Conservation (phyloP, 805 yeast genomes). For the Candida manassasensis region DNA sequence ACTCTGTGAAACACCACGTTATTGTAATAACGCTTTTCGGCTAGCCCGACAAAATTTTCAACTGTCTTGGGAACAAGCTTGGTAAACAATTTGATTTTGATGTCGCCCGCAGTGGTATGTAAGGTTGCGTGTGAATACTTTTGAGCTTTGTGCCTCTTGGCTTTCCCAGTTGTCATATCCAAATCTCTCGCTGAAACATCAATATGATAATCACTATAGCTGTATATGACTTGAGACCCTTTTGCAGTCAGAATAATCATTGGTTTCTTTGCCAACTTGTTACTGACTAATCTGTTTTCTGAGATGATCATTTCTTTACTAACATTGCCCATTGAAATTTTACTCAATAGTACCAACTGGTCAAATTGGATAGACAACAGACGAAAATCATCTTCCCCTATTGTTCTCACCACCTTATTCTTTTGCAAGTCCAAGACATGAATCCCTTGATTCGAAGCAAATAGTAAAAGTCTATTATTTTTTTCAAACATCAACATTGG, state of each 20-base stretch:
- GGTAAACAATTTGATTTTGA: conserved; percentile 29
- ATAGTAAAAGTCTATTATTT: conserved; percentile 9
- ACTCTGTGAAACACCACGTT: conserved; percentile 25
- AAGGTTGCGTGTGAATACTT: conserved; percentile 9
- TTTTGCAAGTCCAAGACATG: conserved; percentile 9
- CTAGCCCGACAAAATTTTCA: conserved; percentile 35
- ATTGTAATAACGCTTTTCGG: conserved; percentile 36
- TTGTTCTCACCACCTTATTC: conserved; percentile 6
- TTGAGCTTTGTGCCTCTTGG: background rate
- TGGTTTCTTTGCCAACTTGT: conserved; percentile 11
- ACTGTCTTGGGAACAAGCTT: conserved; percentile 37
- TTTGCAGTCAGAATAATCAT: conserved; percentile 12
- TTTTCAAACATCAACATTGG: conserved; percentile 6
- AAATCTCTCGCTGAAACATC: conserved; percentile 8
- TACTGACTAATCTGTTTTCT: conserved; percentile 13
- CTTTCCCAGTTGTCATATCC: conserved; percentile 4
- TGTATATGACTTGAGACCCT: conserved; percentile 10
- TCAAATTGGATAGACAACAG: conserved; percentile 6
- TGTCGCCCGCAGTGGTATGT: conserved; percentile 42
- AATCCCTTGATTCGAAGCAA: conserved; percentile 10
- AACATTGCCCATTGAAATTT: conserved; percentile 8
- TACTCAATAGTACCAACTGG: conserved; percentile 11
- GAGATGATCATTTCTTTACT: conserved; percentile 14
- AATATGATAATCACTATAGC: conserved; percentile 7
- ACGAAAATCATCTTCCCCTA: conserved; percentile 12